Evolutionary conservation across 805 yeast species (phyloP), one percentile per base, ranked within the genome.

Genomic region (Monosporozyma servazzii): DNA sequence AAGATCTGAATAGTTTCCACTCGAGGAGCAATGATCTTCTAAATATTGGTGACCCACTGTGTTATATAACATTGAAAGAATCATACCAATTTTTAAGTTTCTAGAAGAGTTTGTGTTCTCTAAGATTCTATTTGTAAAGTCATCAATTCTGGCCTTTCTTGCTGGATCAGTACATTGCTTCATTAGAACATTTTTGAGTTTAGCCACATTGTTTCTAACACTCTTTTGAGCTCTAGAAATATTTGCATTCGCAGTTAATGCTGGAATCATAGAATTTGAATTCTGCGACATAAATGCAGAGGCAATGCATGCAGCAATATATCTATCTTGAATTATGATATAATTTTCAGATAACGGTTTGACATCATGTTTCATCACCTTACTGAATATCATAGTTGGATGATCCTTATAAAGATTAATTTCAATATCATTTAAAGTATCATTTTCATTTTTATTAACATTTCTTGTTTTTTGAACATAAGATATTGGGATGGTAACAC

Each of bases 321-420:
- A 64, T 27, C 53, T 59, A 54, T 66, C 69, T 42, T 63, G 64
- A 8, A 61, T 53, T 5, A 66, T 54, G n/a, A 60, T 57, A 44
- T 59, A 65, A 48, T 63, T 63, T 48, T 64, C 70, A 5, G 69
- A 63, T 21, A 65, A 49, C 5, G 69, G 67, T 53, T 66, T 64
- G 10, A 66, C 63, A 41, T 66, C 68, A 39, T 66, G 58, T 53
- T 63, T 63, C 60, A 63, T 60, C 4, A 60, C 60, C 45, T 60
- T 56, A 44, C 63, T 64, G 45, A 63, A 61, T 13, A 64, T 60
- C 57, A 66, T 53, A 18, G 60, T 62, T 7, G 70, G 65, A 46
- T 58, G 60, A 17, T 52, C 51, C 45, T 56, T 59, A 43, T 63
- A 64, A 6, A 66, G 54, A 49, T 66, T 63, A 10, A 64, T 54